Conservation (phyloP, 2,329 filamentous ascomycete genomes). For the Fusarium sp. region DNA sequence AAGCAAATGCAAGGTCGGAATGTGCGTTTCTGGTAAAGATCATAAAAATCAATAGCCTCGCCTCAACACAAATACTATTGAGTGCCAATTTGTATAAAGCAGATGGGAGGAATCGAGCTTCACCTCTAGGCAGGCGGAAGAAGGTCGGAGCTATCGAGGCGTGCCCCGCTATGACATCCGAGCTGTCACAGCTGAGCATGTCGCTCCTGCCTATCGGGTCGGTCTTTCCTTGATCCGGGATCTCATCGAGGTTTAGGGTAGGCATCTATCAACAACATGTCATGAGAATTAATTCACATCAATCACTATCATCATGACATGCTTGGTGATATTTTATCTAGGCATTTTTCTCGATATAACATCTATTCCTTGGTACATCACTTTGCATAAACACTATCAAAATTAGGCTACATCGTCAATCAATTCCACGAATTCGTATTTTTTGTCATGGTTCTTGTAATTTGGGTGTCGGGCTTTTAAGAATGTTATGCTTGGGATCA, state of each 20-base stretch:
- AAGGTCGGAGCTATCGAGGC: conserved; percentile 44
- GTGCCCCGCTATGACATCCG: conserved; percentile 47
- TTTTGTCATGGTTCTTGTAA: fast-evolving
- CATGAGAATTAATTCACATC: not conserved
- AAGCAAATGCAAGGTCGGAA: not conserved
- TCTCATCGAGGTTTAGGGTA: not conserved
- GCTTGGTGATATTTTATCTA: too few species aligned
- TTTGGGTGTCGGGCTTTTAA: too few species aligned
- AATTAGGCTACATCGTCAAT: not conserved
- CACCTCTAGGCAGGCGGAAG: conserved; percentile 44
- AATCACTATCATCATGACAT: too few species aligned
- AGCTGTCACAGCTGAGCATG: conserved; percentile 25
- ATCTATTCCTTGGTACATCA: too few species aligned
- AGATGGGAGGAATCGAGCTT: conserved; percentile 39
- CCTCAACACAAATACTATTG: conserved; percentile 33
- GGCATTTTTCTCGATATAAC: too few species aligned
- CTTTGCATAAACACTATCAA: too few species aligned
- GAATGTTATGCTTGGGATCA: fast-evolving
- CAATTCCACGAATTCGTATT: too few species aligned
- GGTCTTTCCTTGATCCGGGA: conserved; percentile 26
- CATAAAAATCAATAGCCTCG: conserved; percentile 2
- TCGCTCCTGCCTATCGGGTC: not conserved
- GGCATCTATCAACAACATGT: not conserved
- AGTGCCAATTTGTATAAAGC: conserved; percentile 9
- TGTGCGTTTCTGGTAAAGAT: not conserved